Base-by-base conservation (phyloP, 148 eudicot genomes). In the Camellia sinensis region DNA sequence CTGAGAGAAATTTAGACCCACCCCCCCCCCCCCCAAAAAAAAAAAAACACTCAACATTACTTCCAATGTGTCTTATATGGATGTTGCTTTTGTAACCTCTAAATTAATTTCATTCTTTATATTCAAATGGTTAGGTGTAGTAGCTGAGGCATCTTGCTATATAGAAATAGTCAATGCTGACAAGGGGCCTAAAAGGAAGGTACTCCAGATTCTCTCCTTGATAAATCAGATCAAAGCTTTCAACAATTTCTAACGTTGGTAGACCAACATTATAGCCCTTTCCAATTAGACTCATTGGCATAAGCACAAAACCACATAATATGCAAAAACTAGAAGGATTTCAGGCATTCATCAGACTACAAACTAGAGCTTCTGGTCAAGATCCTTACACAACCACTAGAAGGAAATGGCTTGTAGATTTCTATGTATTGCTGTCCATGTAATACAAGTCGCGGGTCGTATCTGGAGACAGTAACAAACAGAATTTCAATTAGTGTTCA, bases 351-450 rank as follows among this genome's bases (percentile, higher is more conserved):
- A 69, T 61, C 44, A 48, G 3, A 79, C 78, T 79, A 83, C 12
- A 66, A 77, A 43, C 21, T 77, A 68, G 61, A 82, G 48, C 56
- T 74, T 22, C 71, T 73, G 68, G 52, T 59, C 19, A 79, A 74
- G 81, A 82, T 57, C 56, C 95, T 89, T 91, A 92, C 98, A 88
- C 72, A 79, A 78, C 87, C 79, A 76, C 73, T 85, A 68, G 97
- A 83, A 76, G 97, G 95, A 81, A 91, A 90, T 71, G 97, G 92
- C 89, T 87, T 91, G 88, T 91, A 92, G 46, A 95, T 85, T 81
- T 95, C 95, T 64, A 92, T 92, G 80, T 91, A 91, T 68, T 92
- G 98, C 73, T 95, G 95, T 37, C 97, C 97, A 81, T 95, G 98
- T 80, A 95, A 82, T 76, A 92, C 88, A 81, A 95, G 93, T 11